These are phyloP conservation scores for Scedosporium boydii DNA, from an alignment of 2,329 filamentous ascomycete species.

Conservation along the genomic window DNA sequence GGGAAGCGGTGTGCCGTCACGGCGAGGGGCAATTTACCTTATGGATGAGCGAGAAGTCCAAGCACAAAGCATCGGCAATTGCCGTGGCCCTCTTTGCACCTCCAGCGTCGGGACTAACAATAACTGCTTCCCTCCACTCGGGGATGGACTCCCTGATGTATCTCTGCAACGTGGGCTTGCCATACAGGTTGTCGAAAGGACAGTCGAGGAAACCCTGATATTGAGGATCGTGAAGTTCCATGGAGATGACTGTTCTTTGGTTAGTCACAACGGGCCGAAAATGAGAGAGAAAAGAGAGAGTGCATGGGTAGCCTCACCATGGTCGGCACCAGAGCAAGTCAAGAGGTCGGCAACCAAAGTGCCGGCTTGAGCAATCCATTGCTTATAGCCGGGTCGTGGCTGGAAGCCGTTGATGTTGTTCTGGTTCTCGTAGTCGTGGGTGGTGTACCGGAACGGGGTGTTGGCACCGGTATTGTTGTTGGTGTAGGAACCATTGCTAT, in stretches of 20 bases:
- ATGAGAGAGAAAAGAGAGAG: no score
- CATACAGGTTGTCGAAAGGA: constrained; percentile 95
- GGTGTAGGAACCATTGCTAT: constrained; percentile 22
- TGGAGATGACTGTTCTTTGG: constrained; percentile 63
- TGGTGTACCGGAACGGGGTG: constrained; percentile 41
- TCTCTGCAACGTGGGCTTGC: constrained; percentile 60
- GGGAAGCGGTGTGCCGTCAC: constrained; percentile 13
- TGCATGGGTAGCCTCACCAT: constrained; percentile 28
- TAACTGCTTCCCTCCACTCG: constrained; percentile 75
- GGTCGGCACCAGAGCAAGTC: constrained; percentile 91
- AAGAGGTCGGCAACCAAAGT: constrained; percentile 90
- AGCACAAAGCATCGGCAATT: constrained; percentile 85
- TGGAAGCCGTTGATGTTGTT: constrained; percentile 50
- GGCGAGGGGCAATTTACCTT: constrained; percentile 53
- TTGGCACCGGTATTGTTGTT: constrained; percentile 25
- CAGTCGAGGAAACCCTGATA: constrained; percentile 99
- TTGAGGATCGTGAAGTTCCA: constrained; percentile 93
- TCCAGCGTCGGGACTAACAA: constrained; percentile 93
- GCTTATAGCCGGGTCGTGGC: constrained; percentile 87
- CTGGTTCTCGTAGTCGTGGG: constrained; percentile 56
- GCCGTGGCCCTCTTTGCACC: constrained; percentile 93
- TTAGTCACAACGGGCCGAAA: neutral
- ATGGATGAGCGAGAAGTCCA: constrained; percentile 96
- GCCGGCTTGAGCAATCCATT: constrained; percentile 96
- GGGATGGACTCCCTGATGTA: constrained; percentile 75